phyloP scores from a whole-genome alignment of 768 basidiomycete species.

The Sarcodon sp. region DNA sequence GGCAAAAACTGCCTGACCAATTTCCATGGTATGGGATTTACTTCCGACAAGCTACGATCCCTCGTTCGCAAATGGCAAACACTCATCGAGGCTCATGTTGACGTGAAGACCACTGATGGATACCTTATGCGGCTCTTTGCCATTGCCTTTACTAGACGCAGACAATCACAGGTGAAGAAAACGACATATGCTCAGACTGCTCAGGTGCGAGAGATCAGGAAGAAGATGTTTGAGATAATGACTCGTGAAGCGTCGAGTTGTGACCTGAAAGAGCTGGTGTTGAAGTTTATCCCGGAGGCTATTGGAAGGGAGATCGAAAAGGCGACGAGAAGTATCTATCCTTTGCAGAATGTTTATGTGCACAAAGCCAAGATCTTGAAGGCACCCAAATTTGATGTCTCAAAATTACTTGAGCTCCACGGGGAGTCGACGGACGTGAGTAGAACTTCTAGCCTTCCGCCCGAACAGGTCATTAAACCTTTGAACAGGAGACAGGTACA shows the following conservation, averaged over 20 bases:
- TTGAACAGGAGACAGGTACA: constrained; percentile 78
- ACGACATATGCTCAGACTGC: constrained; percentile 95
- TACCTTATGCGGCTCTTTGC: constrained; percentile 98
- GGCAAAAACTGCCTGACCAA: constrained; percentile 99
- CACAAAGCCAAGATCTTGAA: constrained; percentile 99
- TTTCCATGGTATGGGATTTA: constrained; percentile 99
- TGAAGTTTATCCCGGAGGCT: constrained; percentile 98
- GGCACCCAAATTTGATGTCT: constrained; percentile 91
- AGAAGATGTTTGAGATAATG: constrained; percentile 99
- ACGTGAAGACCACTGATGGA: constrained; percentile 98
- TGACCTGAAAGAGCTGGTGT: constrained; percentile 95
- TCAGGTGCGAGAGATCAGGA: constrained; percentile 94
- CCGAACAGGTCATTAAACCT: constrained; percentile 6
- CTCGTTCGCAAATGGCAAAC: constrained; percentile 99
- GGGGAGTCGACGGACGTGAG: constrained; percentile 89
- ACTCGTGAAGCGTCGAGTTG: constrained; percentile 89
- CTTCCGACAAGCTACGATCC: constrained; percentile 98
- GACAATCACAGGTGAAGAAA: constrained; percentile 94
- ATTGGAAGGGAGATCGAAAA: constrained; percentile 99
- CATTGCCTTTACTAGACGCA: constrained; percentile 97
- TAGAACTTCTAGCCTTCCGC: constrained; percentile 10
- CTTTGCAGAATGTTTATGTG: constrained; percentile 96
- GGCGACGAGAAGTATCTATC: constrained; percentile 91
- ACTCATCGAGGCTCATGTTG: constrained; percentile 96
- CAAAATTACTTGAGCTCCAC: constrained; percentile 93